Evolutionary conservation across 495 filamentous ascomycete genomes (phyloP), one percentile per base, ranked within the genome.

Genomic region (Lophiostoma macrostomum): DNA sequence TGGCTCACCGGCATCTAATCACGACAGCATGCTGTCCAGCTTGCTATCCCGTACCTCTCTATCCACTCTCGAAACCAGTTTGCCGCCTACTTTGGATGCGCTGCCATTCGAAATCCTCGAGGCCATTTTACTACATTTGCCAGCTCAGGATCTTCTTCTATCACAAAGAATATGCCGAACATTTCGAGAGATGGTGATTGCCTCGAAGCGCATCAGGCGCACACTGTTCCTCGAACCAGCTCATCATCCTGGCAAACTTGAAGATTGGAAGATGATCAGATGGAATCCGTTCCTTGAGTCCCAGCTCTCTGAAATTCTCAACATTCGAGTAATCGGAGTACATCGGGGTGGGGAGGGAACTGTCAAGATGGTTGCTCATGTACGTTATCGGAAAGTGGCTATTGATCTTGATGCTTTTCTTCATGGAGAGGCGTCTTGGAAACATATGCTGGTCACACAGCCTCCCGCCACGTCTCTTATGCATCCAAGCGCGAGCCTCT

Each of bases 261-360:
- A 4, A 5, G 7, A 25, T 11, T 50, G 36, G 23, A 24, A 25
- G 6, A 20, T 40, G 11, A 32, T 39, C 24, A 11, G 16, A 37
- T 37, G 23, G 16, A 50, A 50, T 18, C 47, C 47, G 16, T 50
- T 50, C 34, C 34, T 50, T 35, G 20, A 40, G 16, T 20, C 43
- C 1, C 2, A 3, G 18, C 16, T 46, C 3, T 46, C 43, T 1
- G 13, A 27, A 2, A 13, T 34, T 3, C 43, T 46, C 43, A 46
- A 24, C 16, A 14, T 40, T 35, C 32, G 47, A 4, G 20, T 50
- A 4, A 37, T 37, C 11, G 32, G 47, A 10, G 34, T 39, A 20
- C 34, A 50, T 30, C 47, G 34, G 5, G 25, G 32, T 22, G 20
- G 7, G 3, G 20, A 50, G 18, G 47, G 47, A 8, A n/a, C 32